phyloP scores from a whole-genome alignment of 1,139 yeast genomes.

The Pichia sp. region DNA sequence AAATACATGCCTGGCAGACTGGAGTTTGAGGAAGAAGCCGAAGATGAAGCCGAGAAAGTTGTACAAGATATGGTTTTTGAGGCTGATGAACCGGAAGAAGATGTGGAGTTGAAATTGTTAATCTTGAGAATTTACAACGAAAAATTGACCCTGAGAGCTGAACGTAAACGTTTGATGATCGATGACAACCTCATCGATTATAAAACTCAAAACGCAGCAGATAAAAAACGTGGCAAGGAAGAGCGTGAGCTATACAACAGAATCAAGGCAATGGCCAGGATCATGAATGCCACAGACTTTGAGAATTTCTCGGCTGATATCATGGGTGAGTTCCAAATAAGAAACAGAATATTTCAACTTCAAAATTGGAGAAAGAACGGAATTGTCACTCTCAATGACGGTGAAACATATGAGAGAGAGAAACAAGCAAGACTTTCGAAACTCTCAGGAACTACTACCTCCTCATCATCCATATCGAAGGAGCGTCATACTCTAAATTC shows the following conservation, averaged over 20 bases:
- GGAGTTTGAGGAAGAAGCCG: slow-evolving; percentile 94
- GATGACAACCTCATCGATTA: slow-evolving; percentile 78
- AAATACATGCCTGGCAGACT: slow-evolving; percentile 98
- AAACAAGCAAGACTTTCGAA: slow-evolving; percentile 38
- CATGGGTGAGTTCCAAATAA: slow-evolving; percentile 67
- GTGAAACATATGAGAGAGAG: slow-evolving; percentile 82
- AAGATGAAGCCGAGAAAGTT: slow-evolving; percentile 91
- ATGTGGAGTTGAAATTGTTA: slow-evolving; percentile 81
- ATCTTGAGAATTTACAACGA: slow-evolving; percentile 86
- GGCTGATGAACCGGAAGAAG: slow-evolving; percentile 83
- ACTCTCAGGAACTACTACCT: slow-evolving; percentile 8
- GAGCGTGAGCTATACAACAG: slow-evolving; percentile 74
- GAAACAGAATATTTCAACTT: slow-evolving; percentile 77
- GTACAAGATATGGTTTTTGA: slow-evolving; percentile 95
- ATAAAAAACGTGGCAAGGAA: slow-evolving; percentile 80
- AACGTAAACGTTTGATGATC: slow-evolving; percentile 75
- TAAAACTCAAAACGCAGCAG: slow-evolving; percentile 65
- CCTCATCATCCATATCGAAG: slow-evolving; percentile 13
- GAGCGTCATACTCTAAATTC: slow-evolving; percentile 26
- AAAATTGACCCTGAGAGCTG: slow-evolving; percentile 85
- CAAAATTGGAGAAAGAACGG: slow-evolving; percentile 95
- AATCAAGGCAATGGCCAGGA: slow-evolving; percentile 73
- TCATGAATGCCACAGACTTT: slow-evolving; percentile 77
- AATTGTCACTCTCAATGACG: slow-evolving; percentile 74
- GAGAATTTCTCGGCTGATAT: slow-evolving; percentile 66